Base-by-base conservation (phyloP, 1,284 basidiomycete genomes). In the Chondrostereum purpureum region DNA sequence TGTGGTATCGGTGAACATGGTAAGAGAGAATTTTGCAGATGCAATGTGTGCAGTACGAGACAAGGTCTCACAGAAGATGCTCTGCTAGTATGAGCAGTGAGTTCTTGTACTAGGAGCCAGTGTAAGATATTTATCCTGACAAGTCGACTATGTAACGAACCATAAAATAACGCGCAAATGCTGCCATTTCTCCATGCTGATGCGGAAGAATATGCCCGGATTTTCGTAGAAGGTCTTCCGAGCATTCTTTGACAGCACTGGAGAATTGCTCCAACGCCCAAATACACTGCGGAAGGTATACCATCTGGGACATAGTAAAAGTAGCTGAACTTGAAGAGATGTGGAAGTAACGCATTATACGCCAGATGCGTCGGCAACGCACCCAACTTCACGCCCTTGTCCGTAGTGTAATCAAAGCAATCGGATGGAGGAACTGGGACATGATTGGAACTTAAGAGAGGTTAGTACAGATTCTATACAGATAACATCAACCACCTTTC, bases 261-360 rank as follows among this genome's bases (percentile, higher is more conserved):
- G 39, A 17, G n/a, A 39, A 38, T 23, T 31, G 34, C 20, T 45
- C 44, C 2, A 39, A 8, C 18, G 37, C 37, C 37, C 37, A 39
- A 2, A 39, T 45, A n/a, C 44, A 45, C 14, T 23, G 19, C 6
- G 14, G 19, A 5, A 45, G 21, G 22, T n/a, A n/a, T n/a, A n/a
- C n/a, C n/a, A n/a, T n/a, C n/a, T n/a, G n/a, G n/a, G n/a, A n/a
- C n/a, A n/a, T n/a, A n/a, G n/a, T n/a, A n/a, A n/a, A n/a, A n/a
- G n/a, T n/a, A n/a, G n/a, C n/a, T n/a, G n/a, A n/a, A n/a, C n/a
- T n/a, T n/a, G n/a, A n/a, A n/a, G n/a, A n/a, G n/a, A n/a, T n/a
- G n/a, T n/a, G n/a, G n/a, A n/a, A n/a, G n/a, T n/a, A n/a, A n/a
- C n/a, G n/a, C n/a, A n/a, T n/a, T n/a, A n/a, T n/a, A n/a, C n/a